Base-by-base conservation (phyloP, 306 rosid species). In the Gillenia trifoliata region DNA sequence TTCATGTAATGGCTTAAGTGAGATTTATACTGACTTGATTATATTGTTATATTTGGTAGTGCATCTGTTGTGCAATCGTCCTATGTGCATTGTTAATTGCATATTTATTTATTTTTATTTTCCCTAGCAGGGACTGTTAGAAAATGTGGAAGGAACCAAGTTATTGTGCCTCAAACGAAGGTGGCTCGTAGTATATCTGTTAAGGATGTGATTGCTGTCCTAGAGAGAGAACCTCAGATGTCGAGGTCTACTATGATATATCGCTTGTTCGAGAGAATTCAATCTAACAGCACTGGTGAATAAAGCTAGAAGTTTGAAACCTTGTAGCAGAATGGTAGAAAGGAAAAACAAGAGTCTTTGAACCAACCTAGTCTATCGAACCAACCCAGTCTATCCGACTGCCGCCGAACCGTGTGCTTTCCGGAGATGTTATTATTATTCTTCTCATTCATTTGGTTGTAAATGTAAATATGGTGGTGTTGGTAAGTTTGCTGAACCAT, bases 141-240 rank as follows among this genome's bases (percentile, higher is more conserved):
- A 78, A 91, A 88, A 75, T 72, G 60, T 70, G 97, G 92, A 80
- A 88, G 83, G 81, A 89, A 77, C 68, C 92, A 91, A 70, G 83
- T 20, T 52, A 61, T 63, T 4, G 70, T 68, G 59, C 64, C 83
- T 62, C 97, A 93, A 57, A 66, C 84, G 33, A 80, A 74, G 75
- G 85, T 88, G 72, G 89, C 80, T 68, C 90, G 91, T 20, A 88
- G 85, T 74, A 86, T 93, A 71, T 83, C 89, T 60, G 80, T 91
- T 31, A 89, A 87, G 86, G 98, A 93, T 79, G 94, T 91, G 64
- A 89, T 93, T 79, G 90, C 92, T 28, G 96, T 84, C 59, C 88
- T 93, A 72, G 96, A 89, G 86, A 91, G 97, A 82, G 98, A 93
- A 77, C 96, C 97, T 33, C 96, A 89, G 75, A 91, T 93, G 98